Conservation (phyloP, 257 asterid species). For the Gentiana straminea region DNA sequence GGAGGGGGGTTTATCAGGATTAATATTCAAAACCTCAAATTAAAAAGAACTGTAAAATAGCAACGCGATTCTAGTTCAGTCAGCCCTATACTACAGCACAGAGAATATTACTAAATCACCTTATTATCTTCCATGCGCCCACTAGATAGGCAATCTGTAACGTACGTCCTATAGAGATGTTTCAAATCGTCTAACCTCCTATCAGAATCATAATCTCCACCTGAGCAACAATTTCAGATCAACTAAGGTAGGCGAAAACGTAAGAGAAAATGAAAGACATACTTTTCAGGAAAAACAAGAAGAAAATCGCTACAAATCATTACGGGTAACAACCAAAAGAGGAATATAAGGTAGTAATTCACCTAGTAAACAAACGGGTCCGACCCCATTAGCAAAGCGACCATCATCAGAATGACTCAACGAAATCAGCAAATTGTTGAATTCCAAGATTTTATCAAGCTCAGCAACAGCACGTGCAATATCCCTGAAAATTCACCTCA, state of each 20-base stretch:
- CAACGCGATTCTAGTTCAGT: not conserved
- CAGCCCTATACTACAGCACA: not conserved
- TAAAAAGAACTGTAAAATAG: not conserved
- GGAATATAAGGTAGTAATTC: constrained; percentile 5
- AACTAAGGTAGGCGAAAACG: constrained; percentile 11
- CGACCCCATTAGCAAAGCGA: constrained; percentile 79
- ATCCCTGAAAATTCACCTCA: constrained; percentile 27
- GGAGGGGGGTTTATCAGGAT: constrained; percentile 7
- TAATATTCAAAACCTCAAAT: constrained; percentile 4
- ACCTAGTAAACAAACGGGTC: constrained; percentile 77
- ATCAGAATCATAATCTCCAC: constrained; percentile 75
- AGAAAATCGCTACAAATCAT: constrained; percentile 11
- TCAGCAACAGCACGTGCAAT: constrained; percentile 46
- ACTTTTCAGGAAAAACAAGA: not conserved
- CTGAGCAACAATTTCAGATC: constrained; percentile 29
- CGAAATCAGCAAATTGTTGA: constrained; percentile 61
- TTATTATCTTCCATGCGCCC: constrained; percentile 82
- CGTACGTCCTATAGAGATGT: constrained; percentile 65
- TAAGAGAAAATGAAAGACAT: constrained; percentile 6
- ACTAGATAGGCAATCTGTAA: constrained; percentile 61
- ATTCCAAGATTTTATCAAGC: constrained; percentile 67
- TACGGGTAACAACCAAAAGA: constrained; percentile 8
- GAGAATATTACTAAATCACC: constrained; percentile 34
- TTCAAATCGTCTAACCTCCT: constrained; percentile 72
- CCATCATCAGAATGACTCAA: constrained; percentile 70